Conservation (phyloP, 1,284 basidiomycete species). For the Laetiporus sulphureus region DNA sequence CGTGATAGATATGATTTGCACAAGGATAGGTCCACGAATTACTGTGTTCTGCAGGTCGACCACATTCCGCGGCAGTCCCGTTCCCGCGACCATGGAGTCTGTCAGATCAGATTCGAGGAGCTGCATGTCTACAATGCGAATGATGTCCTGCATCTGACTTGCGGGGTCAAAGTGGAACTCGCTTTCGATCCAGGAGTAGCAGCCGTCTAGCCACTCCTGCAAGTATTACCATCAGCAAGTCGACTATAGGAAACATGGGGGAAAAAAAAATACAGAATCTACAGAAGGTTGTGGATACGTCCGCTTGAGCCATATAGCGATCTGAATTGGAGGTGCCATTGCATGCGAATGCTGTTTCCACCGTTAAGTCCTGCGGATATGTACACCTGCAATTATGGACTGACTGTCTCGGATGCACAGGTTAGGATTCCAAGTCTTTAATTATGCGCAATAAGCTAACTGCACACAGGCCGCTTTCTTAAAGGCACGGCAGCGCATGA, state of each 20-base stretch:
- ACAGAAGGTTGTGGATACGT: conserved; percentile 48
- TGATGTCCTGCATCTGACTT: conserved; percentile 40
- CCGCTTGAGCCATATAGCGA: conserved; percentile 38
- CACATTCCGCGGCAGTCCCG: conserved; percentile 53
- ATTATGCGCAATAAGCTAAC: no score
- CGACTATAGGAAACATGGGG: background rate
- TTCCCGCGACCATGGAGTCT: conserved; percentile 61
- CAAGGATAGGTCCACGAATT: conserved; percentile 43
- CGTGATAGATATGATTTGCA: conserved; percentile 66
- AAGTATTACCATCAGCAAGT: background rate
- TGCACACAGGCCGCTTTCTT: no score
- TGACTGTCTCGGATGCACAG: no score
- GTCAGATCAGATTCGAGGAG: conserved; percentile 63
- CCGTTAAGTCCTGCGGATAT: no score
- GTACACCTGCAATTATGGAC: no score
- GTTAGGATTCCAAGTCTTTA: no score
- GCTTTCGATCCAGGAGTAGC: conserved; percentile 53
- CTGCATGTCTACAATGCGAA: conserved; percentile 50
- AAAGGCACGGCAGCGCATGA: no score
- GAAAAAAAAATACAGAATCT: conserved; percentile 39
- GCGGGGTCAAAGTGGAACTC: conserved; percentile 42
- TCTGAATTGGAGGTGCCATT: conserved; percentile 23
- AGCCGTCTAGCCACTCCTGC: conserved; percentile 69
- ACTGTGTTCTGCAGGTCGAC: conserved; percentile 27
- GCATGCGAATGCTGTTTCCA: no score